A percentile compares a stretch with the other conserved stretches of the same genome.
These are phyloP conservation scores for Viola pubescens DNA, from an alignment of 441 rosid species.

Conservation along the genomic window DNA sequence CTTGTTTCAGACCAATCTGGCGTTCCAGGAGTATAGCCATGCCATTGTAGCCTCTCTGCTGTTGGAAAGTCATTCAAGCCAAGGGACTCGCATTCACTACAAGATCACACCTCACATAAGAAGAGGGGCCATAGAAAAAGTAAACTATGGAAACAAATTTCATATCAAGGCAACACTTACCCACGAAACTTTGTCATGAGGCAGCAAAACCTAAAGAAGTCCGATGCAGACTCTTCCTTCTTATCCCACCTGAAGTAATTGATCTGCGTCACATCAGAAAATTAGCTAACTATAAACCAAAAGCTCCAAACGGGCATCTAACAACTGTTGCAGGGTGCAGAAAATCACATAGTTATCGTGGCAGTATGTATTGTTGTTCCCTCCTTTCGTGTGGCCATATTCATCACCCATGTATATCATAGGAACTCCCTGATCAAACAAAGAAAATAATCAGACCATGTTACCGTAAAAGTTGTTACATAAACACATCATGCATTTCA, in stretches of 20 bases:
- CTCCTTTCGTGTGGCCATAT: constrained; percentile 95
- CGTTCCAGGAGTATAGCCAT: constrained; percentile 62
- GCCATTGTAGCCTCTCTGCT: constrained; percentile 86
- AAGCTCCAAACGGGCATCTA: constrained; percentile 10
- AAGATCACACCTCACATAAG: constrained; percentile 18
- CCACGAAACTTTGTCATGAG: constrained; percentile 70
- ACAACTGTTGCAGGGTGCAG: constrained; percentile 16
- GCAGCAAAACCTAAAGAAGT: constrained; percentile 74
- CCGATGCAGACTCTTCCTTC: constrained; percentile 73
- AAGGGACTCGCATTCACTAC: constrained; percentile 86
- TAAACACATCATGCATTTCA: too few relatives aligned
- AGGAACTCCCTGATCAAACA: constrained; percentile 72
- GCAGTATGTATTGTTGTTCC: constrained; percentile 94
- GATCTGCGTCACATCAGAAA: constrained; percentile 36
- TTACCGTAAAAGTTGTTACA: neutral
- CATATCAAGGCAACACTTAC: constrained; percentile 33
- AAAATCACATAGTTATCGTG: constrained; percentile 75
- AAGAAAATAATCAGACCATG: constrained; percentile 15
- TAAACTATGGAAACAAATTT: neutral
- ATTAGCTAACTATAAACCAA: constrained; percentile 12
- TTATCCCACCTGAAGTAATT: constrained; percentile 91
- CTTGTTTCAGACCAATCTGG: constrained; percentile 90
- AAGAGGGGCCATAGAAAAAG: constrained; percentile 9
- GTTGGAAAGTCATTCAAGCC: constrained; percentile 80
- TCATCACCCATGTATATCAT: constrained; percentile 97